Conservation (phyloP, 2,329 filamentous ascomycete genomes). For the Aspergillus sp. region DNA sequence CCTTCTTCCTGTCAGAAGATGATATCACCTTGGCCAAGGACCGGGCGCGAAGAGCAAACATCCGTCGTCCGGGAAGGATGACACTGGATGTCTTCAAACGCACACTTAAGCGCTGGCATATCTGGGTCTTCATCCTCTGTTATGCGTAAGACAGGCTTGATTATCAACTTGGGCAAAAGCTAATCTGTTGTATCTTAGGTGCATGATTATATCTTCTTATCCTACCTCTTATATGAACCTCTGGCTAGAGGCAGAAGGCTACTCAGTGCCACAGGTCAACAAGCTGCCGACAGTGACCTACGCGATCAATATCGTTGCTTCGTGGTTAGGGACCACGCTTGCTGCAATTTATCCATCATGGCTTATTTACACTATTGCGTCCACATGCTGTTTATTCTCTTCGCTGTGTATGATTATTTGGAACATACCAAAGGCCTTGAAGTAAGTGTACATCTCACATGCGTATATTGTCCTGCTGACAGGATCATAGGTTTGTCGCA, state of each 20-base stretch:
- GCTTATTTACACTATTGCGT: slow-evolving; percentile 50
- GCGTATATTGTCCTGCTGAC: background rate
- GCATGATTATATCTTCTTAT: slow-evolving; percentile 51
- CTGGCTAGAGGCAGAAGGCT: slow-evolving; percentile 55
- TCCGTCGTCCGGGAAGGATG: slow-evolving; percentile 45
- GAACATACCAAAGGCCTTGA: slow-evolving; percentile 53
- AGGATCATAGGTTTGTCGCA: slow-evolving; percentile 37
- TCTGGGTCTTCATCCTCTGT: slow-evolving; percentile 52
- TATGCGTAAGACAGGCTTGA: slow-evolving; percentile 48
- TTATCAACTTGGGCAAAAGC: slow-evolving; percentile 10
- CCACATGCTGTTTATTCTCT: slow-evolving; percentile 46
- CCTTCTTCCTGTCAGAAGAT: slow-evolving; percentile 39
- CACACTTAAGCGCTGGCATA: slow-evolving; percentile 53
- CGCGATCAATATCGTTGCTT: slow-evolving; percentile 52
- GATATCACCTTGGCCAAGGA: slow-evolving; percentile 43
- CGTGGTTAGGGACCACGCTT: slow-evolving; percentile 53
- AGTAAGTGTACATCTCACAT: slow-evolving; percentile 32
- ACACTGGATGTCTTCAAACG: slow-evolving; percentile 49
- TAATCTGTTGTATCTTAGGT: slow-evolving; percentile 27
- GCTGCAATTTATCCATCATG: slow-evolving; percentile 55
- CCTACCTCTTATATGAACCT: slow-evolving; percentile 53
- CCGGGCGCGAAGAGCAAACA: slow-evolving; percentile 25
- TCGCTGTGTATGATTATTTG: slow-evolving; percentile 52
- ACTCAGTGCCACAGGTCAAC: slow-evolving; percentile 53
- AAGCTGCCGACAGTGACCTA: slow-evolving; percentile 52